Percentiles rank a stretch among this genome's conserved stretches.
Conservation (phyloP, 495 filamentous ascomycete species). For the Xylaria venustula region DNA sequence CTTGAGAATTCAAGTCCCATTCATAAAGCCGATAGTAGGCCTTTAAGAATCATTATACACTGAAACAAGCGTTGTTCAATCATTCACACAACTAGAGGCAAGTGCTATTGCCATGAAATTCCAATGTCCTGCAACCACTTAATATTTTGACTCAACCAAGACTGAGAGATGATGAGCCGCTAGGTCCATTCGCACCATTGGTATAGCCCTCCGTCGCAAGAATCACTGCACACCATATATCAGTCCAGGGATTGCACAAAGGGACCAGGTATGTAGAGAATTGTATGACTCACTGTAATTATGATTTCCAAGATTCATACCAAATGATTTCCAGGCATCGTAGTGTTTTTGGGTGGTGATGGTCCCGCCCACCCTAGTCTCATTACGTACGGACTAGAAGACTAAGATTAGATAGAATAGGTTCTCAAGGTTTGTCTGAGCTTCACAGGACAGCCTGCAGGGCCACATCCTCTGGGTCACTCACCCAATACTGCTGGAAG, state of each 20-base stretch:
- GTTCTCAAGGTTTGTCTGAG: too few species aligned
- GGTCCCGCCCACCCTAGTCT: conserved; percentile 53
- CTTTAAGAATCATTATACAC: background rate
- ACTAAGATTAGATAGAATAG: background rate
- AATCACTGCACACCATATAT: conserved; percentile 39
- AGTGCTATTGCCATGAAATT: background rate
- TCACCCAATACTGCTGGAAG: conserved; percentile 60
- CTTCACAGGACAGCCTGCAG: too few species aligned
- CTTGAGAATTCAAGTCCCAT: too few species aligned
- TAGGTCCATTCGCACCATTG: conserved; percentile 18
- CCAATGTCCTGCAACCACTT: background rate
- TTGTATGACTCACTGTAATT: conserved; percentile 42
- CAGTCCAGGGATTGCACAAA: background rate
- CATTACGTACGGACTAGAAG: conserved; percentile 48
- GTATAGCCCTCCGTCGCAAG: conserved; percentile 60
- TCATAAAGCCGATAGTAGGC: too few species aligned
- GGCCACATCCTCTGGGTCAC: background rate
- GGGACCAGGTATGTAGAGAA: background rate
- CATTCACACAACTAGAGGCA: too few species aligned
- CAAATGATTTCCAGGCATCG: conserved; percentile 50
- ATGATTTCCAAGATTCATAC: conserved; percentile 51
- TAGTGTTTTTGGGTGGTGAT: conserved; percentile 54
- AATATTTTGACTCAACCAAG: background rate
- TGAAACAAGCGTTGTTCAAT: background rate
- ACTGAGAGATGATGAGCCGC: background rate